A percentile compares a stretch with the other conserved stretches of the same genome.
Evolutionary conservation across 2,329 filamentous ascomycete species (phyloP).

Genomic region (Aspergillus hortae): DNA sequence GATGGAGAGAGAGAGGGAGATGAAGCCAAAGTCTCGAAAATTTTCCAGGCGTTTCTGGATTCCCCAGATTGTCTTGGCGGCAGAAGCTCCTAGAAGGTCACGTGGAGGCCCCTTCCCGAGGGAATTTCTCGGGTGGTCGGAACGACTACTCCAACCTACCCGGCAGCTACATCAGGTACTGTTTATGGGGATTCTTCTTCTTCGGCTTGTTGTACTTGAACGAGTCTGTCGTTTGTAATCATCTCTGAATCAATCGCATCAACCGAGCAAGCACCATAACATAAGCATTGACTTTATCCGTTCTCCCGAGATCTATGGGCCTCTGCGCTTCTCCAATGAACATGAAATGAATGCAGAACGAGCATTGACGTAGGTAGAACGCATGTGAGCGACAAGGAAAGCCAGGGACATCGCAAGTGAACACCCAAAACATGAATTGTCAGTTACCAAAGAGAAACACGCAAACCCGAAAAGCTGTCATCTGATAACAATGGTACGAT

Average conservation of each 20-base stretch:
- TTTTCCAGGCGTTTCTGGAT: slow-evolving; percentile 40
- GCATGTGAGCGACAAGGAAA: too few species aligned
- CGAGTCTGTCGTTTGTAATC: too few species aligned
- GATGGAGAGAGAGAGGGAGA: slow-evolving; percentile 21
- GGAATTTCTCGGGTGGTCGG: slow-evolving; percentile 23
- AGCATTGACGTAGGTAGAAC: too few species aligned
- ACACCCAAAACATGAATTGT: background rate
- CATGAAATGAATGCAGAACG: too few species aligned
- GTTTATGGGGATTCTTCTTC: background rate
- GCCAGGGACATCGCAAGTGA: background rate
- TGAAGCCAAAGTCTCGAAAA: slow-evolving; percentile 41
- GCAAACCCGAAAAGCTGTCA: too few species aligned
- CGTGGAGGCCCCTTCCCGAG: slow-evolving; percentile 28
- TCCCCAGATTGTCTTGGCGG: slow-evolving; percentile 41
- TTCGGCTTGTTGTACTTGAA: background rate
- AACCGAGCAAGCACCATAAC: too few species aligned
- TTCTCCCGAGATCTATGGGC: too few species aligned
- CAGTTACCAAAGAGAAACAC: too few species aligned
- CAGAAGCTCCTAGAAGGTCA: slow-evolving; percentile 43
- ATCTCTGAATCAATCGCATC: too few species aligned
- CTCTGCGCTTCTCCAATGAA: too few species aligned
- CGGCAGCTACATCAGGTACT: background rate
- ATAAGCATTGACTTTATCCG: too few species aligned
- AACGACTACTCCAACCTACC: slow-evolving; percentile 1
- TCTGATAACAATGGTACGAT: too few species aligned